These are phyloP conservation scores for Beauveria bassiana DNA, from an alignment of 2,329 filamentous ascomycete genomes.

Conservation along the genomic window DNA sequence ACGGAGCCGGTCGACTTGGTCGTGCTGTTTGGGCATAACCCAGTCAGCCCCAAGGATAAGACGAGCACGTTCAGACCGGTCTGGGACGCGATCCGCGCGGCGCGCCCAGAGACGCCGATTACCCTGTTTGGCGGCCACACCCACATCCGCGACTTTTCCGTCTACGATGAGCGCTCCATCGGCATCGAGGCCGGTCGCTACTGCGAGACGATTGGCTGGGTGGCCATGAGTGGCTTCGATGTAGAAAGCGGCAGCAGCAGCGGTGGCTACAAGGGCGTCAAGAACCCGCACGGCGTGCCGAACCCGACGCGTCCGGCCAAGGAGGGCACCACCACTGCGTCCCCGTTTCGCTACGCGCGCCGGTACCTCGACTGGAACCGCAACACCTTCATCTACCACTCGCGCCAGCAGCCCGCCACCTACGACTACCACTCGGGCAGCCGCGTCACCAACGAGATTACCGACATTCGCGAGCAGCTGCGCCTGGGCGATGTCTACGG, in stretches of 20 bases:
- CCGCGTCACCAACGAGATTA: slow-evolving; percentile 41
- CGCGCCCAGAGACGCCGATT: slow-evolving; percentile 49
- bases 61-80: slow-evolving; percentile 38
- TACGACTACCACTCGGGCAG: slow-evolving; percentile 44
- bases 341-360: slow-evolving; percentile 42
- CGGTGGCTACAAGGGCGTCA: slow-evolving; percentile 22
- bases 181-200: slow-evolving; percentile 57
- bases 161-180: slow-evolving; percentile 54
- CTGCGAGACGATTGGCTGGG: slow-evolving; percentile 61
- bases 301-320: slow-evolving; percentile 33
- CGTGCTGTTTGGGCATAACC: slow-evolving; percentile 57
- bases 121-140: slow-evolving; percentile 59
- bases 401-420: slow-evolving; percentile 38
- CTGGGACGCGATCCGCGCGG: slow-evolving; percentile 49
- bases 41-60: slow-evolving; percentile 36
- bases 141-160: slow-evolving; percentile 57
- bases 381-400: slow-evolving; percentile 56
- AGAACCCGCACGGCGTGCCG: slow-evolving; percentile 29
- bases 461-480: slow-evolving; percentile 40
- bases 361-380: slow-evolving; percentile 64
- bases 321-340: slow-evolving; percentile 22
- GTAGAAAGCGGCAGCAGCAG: slow-evolving; percentile 31
- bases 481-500: slow-evolving; percentile 50
- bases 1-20: slow-evolving; percentile 54
- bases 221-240: slow-evolving; percentile 54